Evolutionary conservation across 805 yeast genomes (phyloP), one percentile per base, ranked within the genome.

Genomic region (Teunomyces aglyptinius): DNA sequence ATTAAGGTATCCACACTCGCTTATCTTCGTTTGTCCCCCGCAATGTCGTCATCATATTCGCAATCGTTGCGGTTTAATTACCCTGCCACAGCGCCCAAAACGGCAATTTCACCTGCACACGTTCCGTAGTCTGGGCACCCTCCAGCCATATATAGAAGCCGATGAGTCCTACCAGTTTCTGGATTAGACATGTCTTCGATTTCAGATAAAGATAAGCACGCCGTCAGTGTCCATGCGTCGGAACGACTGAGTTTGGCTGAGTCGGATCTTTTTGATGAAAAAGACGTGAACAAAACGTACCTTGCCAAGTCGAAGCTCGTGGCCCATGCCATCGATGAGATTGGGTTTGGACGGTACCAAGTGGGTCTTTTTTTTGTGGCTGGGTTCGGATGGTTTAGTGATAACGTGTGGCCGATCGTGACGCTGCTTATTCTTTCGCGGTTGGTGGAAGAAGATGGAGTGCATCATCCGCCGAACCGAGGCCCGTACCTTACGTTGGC

Each of bases 401-500:
- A 70, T 49, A 70, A 70, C 49, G 68, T 69, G 2, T 70, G 72
- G 67, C 75, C 75, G 6, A 57, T 67, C 11, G 72, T 65, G 5
- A 64, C 68, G 1, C 53, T 66, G 13, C 60, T 68, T 41, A 63
- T 70, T 12, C 47, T 68, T 39, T 60, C 64, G 24, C 49, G 67
- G 10, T 49, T 70, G 33, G 56, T 44, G 26, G 74, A 70, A 45
- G 56, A 51, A 1, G 61, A 69, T 49, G 70, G 70, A n/a, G 75
- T 65, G 10, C 72, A 65, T 47, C 55, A 59, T 5, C 74, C 74
- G 1, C 24, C 43, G 3, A 59, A 58, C 4, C 56, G 55, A 22
- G 70, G 66, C 0, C 73, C 75, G 1, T 68, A 61, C 45, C 54
- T 70, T n/a, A 65, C 71, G 1, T 55, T 82, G 76, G 63, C 64